These are phyloP conservation scores for Ricinus communis DNA, from an alignment of 345 rosid species.

Conservation along the genomic window DNA sequence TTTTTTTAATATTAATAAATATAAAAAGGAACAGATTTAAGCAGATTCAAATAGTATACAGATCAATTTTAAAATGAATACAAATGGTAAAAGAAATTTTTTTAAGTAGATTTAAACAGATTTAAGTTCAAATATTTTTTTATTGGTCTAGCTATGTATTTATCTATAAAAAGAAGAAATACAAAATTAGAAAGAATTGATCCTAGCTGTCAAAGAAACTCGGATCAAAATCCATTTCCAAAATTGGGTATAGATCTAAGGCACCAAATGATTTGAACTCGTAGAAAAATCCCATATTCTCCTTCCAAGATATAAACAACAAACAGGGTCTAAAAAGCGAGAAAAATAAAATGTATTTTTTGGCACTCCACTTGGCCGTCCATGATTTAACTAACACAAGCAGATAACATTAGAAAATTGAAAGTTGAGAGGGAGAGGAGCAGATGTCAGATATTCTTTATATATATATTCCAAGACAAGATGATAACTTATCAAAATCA, in stretches of 20 bases:
- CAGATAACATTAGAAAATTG: constrained; percentile 18
- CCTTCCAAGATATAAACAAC: constrained; percentile 8
- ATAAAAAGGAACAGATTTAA: no score
- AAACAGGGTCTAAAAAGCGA: neutral
- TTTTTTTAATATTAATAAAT: no score
- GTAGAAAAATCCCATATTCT: neutral
- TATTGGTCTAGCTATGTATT: no score
- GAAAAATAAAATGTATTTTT: neutral
- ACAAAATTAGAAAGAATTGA: no score
- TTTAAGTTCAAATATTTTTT: no score
- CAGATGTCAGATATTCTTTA: constrained; percentile 9
- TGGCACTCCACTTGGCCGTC: constrained; percentile 24
- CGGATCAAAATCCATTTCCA: neutral
- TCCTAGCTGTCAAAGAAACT: neutral
- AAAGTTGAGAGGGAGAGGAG: neutral
- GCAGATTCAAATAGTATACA: no score
- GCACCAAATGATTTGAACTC: neutral
- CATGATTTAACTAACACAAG: constrained; percentile 14
- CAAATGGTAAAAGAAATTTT: no score
- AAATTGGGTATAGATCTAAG: neutral
- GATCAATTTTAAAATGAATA: no score
- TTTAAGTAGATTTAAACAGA: no score
- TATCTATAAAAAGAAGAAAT: no score
- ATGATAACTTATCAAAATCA: constrained; percentile 7
- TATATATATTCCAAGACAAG: constrained; percentile 23